phyloP scores from a whole-genome alignment of 2,329 filamentous ascomycete species.

The Fusarium aywerte region DNA sequence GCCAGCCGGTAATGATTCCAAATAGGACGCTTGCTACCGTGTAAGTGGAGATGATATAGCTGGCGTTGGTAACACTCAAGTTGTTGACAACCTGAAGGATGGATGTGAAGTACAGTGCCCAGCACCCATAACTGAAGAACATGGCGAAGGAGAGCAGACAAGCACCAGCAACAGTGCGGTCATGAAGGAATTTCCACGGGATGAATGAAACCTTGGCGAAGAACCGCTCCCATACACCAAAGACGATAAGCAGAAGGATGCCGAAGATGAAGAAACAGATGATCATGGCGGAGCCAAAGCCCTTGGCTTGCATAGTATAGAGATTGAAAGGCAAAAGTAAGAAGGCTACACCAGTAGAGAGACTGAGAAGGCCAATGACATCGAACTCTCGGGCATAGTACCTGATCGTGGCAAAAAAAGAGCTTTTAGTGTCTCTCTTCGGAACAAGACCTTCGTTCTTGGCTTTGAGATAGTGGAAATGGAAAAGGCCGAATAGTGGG shows the following conservation, averaged over 20 bases:
- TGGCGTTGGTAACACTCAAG: constrained; percentile 49
- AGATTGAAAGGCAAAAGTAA: constrained; percentile 76
- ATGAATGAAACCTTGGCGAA: constrained; percentile 43
- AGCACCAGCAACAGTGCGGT: constrained; percentile 53
- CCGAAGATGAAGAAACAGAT: constrained; percentile 65
- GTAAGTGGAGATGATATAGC: constrained; percentile 54
- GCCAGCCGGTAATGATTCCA: constrained; percentile 21
- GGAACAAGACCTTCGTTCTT: constrained; percentile 49
- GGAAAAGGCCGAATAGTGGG: constrained; percentile 70
- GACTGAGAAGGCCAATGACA: constrained; percentile 64
- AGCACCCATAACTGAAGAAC: constrained; percentile 52
- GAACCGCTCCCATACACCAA: constrained; percentile 66
- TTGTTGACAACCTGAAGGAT: constrained; percentile 55
- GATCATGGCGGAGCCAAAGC: constrained; percentile 22
- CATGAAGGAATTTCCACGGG: constrained; percentile 27
- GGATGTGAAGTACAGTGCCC: constrained; percentile 55
- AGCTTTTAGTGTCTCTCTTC: background rate
- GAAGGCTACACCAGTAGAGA: constrained; percentile 65
- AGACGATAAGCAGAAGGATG: constrained; percentile 63
- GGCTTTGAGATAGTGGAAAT: constrained; percentile 67
- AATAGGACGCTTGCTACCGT: constrained; percentile 49
- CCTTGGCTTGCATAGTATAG: constrained; percentile 45
- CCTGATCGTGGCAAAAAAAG: background rate
- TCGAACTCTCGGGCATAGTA: constrained; percentile 63
- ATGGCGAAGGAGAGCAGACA: constrained; percentile 52